Base-by-base conservation (phyloP, 371 early-diverging fungal genomes). In the Rhizomucor pusillus region DNA sequence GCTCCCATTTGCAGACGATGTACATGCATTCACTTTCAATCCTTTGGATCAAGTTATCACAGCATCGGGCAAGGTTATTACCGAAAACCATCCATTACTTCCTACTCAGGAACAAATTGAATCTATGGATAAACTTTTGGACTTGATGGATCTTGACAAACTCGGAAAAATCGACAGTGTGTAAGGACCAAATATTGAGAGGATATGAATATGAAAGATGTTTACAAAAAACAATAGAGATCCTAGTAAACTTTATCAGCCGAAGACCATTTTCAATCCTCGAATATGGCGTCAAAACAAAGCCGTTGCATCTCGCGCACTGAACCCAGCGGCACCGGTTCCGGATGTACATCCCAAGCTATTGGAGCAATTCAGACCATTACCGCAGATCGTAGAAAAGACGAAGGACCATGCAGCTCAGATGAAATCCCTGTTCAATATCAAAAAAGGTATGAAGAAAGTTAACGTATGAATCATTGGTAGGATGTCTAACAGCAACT, bases 1-100 rank as follows among this genome's bases (percentile, higher is more conserved):
- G 87, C 55, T 89, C 16, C 87, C 91, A 5, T 91, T 83, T 69
- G 73, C 73, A 24, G 87, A 89, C 41, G 91, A 90, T 60, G 56
- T 85, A 23, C 81, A 85, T 1, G 67, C 71, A 9, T 80, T 71
- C 52, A 50, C 71, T 0, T 87, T 87, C 62, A 62, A 77, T 14
- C 66, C 82, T 9, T 52, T 88, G 54, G 71, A 74, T 23, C 60
- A 71, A 22, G 59, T 78, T 1, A 55, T 66, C 10, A 62, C 69
- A 6, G 54, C 63, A 29, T 59, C 65, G n/a, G 77, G 75, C 6
- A 74, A 75, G 43, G 68, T 59, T 14, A 43, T 75, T 4, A 57
- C 50, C 10, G 60, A 68, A 18, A 66, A 82, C 46, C 76, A 75
- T 41, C 63, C 72, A 9, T 54, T 69, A 12, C 59, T 81, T 18